These are phyloP conservation scores for Pseudopithomyces chartarum DNA, from an alignment of 2,329 filamentous ascomycete species.

Conservation along the genomic window DNA sequence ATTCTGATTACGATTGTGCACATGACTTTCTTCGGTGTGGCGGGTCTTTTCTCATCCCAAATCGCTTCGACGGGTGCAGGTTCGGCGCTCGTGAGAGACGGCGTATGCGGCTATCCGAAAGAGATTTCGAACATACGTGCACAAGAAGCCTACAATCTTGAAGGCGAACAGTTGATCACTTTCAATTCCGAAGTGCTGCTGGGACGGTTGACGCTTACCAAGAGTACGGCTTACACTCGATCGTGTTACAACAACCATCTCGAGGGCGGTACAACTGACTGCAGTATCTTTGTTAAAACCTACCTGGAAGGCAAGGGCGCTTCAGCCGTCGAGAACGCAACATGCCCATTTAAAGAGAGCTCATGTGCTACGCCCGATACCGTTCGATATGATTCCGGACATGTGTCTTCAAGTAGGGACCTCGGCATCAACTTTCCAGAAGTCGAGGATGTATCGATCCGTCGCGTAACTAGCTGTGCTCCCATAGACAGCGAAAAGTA, in stretches of 20 bases:
- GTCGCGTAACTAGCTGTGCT: conserved; percentile 25
- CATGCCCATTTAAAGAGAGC: conserved; percentile 22
- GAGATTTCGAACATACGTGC: conserved; percentile 13
- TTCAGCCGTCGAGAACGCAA: conserved; percentile 12
- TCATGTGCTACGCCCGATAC: conserved; percentile 14
- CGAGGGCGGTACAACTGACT: conserved; percentile 9
- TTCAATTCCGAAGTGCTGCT: conserved; percentile 22
- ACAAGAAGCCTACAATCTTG: conserved; percentile 6
- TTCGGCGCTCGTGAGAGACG: conserved; percentile 15
- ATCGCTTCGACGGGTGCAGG: conserved; percentile 15
- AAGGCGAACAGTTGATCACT: conserved; percentile 8
- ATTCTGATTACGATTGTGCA: conserved; percentile 15
- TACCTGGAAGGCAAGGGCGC: conserved; percentile 16
- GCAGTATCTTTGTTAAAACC: conserved; percentile 18
- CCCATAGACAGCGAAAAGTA: conserved; percentile 20
- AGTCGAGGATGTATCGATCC: conserved; percentile 14
- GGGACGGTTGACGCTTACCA: conserved; percentile 20
- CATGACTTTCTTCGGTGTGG: conserved; percentile 20
- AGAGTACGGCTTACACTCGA: conserved; percentile 20
- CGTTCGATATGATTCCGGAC: conserved; percentile 19
- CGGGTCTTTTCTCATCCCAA: conserved; percentile 23
- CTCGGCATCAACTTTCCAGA: conserved; percentile 23
- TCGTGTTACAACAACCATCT: conserved; percentile 20
- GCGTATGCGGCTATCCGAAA: conserved; percentile 18
- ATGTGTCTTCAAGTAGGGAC: conserved; percentile 20